Conservation (phyloP, 2,329 filamentous ascomycete genomes). For the Ceratocystis eucalypticola region DNA sequence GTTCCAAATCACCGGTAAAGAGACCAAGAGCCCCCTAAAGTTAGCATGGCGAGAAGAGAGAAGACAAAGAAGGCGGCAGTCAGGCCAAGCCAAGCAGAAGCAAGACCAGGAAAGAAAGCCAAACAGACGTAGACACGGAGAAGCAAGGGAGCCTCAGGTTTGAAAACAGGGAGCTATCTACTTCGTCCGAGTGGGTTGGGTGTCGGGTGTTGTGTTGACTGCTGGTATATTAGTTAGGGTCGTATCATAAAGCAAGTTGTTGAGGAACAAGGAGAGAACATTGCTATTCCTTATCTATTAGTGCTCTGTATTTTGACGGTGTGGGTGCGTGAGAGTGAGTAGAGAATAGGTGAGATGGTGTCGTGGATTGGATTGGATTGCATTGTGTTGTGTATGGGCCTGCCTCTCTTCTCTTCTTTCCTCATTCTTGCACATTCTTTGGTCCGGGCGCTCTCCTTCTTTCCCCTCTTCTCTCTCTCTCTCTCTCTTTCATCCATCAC, state of each 20-base stretch:
- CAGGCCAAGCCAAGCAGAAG: neutral
- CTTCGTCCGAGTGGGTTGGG: neutral
- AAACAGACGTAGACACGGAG: neutral
- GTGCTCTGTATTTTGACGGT: neutral
- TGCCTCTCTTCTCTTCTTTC: neutral
- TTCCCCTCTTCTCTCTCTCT: neutral
- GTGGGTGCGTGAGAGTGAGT: neutral
- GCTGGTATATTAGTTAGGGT: neutral
- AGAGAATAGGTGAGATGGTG: no score
- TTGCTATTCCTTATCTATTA: slow-evolving; percentile 4
- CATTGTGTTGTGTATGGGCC: neutral
- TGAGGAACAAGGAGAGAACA: slow-evolving; percentile 3
- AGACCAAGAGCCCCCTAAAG: neutral
- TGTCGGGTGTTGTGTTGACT: neutral
- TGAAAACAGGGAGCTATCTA: neutral
- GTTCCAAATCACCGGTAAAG: slow-evolving; percentile 1
- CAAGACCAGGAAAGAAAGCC: neutral
- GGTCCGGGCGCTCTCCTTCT: neutral
- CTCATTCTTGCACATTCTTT: neutral
- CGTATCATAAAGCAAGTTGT: neutral
- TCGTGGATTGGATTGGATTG: no score
- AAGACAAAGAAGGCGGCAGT: neutral
- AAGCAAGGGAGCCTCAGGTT: neutral
- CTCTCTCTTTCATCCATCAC: neutral
- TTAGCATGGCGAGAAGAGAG: neutral